Conservation (phyloP, 805 yeast species). For the Kodamaea lidongshanica region DNA sequence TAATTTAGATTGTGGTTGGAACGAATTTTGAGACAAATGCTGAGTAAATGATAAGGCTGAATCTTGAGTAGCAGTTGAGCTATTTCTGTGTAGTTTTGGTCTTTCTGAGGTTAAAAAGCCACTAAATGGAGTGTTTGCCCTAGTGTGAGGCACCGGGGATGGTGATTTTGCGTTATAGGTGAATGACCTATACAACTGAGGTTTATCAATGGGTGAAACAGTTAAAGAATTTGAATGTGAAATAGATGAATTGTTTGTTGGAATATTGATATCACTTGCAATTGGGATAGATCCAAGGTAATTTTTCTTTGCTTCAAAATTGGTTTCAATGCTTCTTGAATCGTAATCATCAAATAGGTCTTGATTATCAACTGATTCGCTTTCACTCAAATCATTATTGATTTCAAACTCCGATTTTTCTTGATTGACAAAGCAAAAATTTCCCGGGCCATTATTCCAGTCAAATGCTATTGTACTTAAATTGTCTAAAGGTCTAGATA, state of each 20-base stretch:
- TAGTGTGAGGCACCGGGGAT: conserved; percentile 18
- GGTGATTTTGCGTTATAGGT: conserved; percentile 19
- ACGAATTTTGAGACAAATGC: conserved; percentile 6
- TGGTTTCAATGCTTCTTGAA: conserved; percentile 1
- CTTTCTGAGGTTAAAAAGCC: conserved; percentile 12
- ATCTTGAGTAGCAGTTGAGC: conserved; percentile 33
- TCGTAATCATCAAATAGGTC: conserved; percentile 3
- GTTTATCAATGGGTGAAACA: conserved; percentile 17
- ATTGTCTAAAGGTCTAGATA: conserved; percentile 40
- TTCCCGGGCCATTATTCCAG: conserved; percentile 49
- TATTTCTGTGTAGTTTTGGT: conserved; percentile 27
- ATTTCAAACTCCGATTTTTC: conserved; percentile 38
- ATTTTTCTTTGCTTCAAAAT: conserved; percentile 2
- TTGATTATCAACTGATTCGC: conserved; percentile 3
- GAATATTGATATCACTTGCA: conserved; percentile 9
- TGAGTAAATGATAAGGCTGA: conserved; percentile 19
- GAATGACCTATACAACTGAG: conserved; percentile 14
- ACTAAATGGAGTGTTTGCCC: conserved; percentile 9
- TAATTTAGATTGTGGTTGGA: conserved; percentile 4
- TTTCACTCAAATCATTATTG: conserved; percentile 9
- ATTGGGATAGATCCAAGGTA: conserved; percentile 14
- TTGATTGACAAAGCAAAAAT: conserved; percentile 49
- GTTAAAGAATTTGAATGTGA: conserved; percentile 9
- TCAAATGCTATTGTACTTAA: conserved; percentile 46
- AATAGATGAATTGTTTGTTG: conserved; percentile 3